A percentile compares a stretch with the other conserved stretches of the same genome.
These are phyloP conservation scores for Ustilago lituana DNA, from an alignment of 1,284 basidiomycete genomes.

Conservation along the genomic window DNA sequence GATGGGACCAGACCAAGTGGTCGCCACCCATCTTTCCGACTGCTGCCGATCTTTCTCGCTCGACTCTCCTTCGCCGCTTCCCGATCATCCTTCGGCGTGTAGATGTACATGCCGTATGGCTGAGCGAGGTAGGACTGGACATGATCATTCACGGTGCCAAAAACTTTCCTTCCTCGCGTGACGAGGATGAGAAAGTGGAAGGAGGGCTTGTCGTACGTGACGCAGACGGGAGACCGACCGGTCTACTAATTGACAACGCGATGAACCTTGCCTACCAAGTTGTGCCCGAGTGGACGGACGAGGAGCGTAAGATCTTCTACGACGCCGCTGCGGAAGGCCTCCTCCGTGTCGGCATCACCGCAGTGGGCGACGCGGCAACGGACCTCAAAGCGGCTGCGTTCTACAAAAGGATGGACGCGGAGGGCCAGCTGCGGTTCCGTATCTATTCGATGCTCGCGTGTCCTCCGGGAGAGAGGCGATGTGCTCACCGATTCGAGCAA, in stretches of 20 bases:
- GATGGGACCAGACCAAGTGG: slow-evolving; percentile 85
- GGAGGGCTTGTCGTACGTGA: slow-evolving; percentile 82
- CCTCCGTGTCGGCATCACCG: slow-evolving; percentile 75
- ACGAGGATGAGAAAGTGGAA: slow-evolving; percentile 70
- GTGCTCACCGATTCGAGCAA: slow-evolving; percentile 27
- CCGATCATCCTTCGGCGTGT: slow-evolving; percentile 64
- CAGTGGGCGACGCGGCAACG: slow-evolving; percentile 56
- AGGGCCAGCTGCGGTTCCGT: slow-evolving; percentile 37
- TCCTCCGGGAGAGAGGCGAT: slow-evolving; percentile 29
- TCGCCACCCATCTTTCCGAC: slow-evolving; percentile 73
- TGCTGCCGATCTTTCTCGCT: slow-evolving; percentile 73
- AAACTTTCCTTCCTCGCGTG: slow-evolving; percentile 49
- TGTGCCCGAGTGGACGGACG: slow-evolving; percentile 55
- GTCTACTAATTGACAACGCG: slow-evolving; percentile 69
- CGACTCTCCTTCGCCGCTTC: slow-evolving; percentile 33
- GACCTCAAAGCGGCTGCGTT: slow-evolving; percentile 37
- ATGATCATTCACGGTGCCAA: slow-evolving; percentile 55
- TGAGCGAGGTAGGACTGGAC: slow-evolving; percentile 74
- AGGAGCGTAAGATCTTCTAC: slow-evolving; percentile 75
- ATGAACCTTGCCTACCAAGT: slow-evolving; percentile 60
- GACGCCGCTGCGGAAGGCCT: slow-evolving; percentile 75
- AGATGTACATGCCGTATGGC: slow-evolving; percentile 86
- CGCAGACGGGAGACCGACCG: slow-evolving; percentile 76
- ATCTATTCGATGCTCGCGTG: slow-evolving; percentile 56
- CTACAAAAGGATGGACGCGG: slow-evolving; percentile 35